Base-by-base conservation (phyloP, 306 rosid species). In the Lathyrus tuberosus region DNA sequence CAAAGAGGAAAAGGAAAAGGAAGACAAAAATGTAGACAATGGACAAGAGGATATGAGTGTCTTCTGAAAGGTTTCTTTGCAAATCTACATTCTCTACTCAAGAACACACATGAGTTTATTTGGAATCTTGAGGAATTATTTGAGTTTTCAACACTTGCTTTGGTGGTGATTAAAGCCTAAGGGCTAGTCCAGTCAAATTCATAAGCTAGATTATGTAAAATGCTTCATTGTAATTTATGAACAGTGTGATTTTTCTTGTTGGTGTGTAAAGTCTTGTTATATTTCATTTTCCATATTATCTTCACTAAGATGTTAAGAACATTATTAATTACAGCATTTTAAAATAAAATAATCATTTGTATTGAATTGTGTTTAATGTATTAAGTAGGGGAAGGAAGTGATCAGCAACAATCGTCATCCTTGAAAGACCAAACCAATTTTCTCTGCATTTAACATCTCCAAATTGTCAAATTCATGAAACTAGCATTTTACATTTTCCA, bases 41-140 rank as follows among this genome's bases (percentile, higher is more conserved):
- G 96, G 43, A 4, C 30, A 80, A 78, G 83, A 83, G 68, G 88
- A 82, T 30, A 81, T 78, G 67, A 86, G 79, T 72, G 79, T 86
- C 58, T 91, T 91, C 81, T 91, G 12, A 80, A 30, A 70, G 77
- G 79, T 80, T 37, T 66, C 30, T 47, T 16, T 47, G 44, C 15
- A 46, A 15, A 41, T 18, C 17, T 63, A 10, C 38, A 64, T 41
- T 15, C n/a, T 26, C 30, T 3, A 26, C 30, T 47, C 69, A 47
- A 1, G 26, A 62, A 46, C 30, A 46, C 42, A 69, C 2, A 41
- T 18, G 47, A 66, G 30, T 63, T 56, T 31, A 8, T 17, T 70
- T 49, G 65, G 18, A 13, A 31, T 67, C 31, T 33, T 15, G 46
- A 60, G n/a, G 44, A 37, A 35, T n/a, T 33, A 9, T 2, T 35